phyloP scores from a whole-genome alignment of 2,329 filamentous ascomycete species.

The Lasiodiplodia citricola region DNA sequence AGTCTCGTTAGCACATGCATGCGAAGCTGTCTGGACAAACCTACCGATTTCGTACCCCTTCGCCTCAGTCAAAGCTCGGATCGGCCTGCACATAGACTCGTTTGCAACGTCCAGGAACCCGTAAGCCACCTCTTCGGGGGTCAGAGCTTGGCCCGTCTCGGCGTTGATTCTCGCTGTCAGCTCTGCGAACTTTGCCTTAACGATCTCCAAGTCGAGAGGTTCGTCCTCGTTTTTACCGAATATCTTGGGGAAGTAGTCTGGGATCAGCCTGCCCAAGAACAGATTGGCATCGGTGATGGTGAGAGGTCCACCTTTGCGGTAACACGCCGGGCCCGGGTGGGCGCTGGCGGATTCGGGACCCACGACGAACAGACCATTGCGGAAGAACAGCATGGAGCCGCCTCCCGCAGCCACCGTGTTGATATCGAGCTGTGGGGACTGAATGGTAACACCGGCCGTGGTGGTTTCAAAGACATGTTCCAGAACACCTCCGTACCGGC shows the following conservation, averaged over 20 bases:
- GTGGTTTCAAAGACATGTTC: slow-evolving; percentile 96
- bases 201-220: slow-evolving; percentile 50
- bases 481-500: slow-evolving; percentile 80
- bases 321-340: slow-evolving; percentile 88
- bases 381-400: slow-evolving; percentile 83
- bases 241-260: slow-evolving; percentile 40
- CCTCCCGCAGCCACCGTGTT: slow-evolving; percentile 94
- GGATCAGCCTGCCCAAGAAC: slow-evolving; percentile 68
- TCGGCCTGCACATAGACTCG: slow-evolving; percentile 45
- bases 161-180: slow-evolving; percentile 52
- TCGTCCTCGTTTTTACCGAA: slow-evolving; percentile 41
- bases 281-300: slow-evolving; percentile 84
- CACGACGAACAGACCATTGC: slow-evolving; percentile 87
- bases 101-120: slow-evolving; percentile 38
- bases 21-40: no score
- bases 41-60: slow-evolving; percentile 33
- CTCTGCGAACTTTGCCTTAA: slow-evolving; percentile 47
- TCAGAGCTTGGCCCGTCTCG: slow-evolving; percentile 36
- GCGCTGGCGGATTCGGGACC: slow-evolving; percentile 89
- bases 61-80: slow-evolving; percentile 37
- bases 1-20: slow-evolving; percentile 38
- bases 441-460: slow-evolving; percentile 88
- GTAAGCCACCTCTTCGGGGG: slow-evolving; percentile 35
- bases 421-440: slow-evolving; percentile 90
- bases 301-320: slow-evolving; percentile 84